Evolutionary conservation across 1,139 yeast species (phyloP).

Genomic region (Yamadazyma atmosphaerica): DNA sequence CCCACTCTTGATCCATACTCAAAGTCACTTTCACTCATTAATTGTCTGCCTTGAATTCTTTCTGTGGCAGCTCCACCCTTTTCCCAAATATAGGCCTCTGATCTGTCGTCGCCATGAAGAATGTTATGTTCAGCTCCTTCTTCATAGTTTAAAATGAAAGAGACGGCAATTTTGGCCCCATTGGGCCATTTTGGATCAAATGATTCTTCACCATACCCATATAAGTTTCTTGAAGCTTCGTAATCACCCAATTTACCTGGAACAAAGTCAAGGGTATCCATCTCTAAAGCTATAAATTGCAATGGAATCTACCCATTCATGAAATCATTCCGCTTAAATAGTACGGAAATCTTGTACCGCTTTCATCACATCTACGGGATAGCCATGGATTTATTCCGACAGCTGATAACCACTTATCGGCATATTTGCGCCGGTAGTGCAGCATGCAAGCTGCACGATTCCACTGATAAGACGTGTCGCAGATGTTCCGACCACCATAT

Average conservation of each 20-base stretch:
- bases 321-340: too few species aligned
- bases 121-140: slow-evolving; percentile 26
- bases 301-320: too few species aligned
- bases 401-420: too few species aligned
- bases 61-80: slow-evolving; percentile 18
- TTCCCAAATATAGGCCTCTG: slow-evolving; percentile 30
- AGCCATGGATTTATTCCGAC: too few species aligned
- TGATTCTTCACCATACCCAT: slow-evolving; percentile 17
- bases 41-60: slow-evolving; percentile 13
- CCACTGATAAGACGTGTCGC: too few species aligned
- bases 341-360: too few species aligned
- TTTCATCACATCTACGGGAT: too few species aligned
- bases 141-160: slow-evolving; percentile 20
- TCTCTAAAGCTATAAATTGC: background rate
- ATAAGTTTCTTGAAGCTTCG: slow-evolving; percentile 17
- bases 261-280: slow-evolving; percentile 13
- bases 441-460: too few species aligned
- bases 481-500: too few species aligned
- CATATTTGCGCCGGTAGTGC: too few species aligned
- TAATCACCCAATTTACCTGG: slow-evolving; percentile 15
- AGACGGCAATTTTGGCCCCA: slow-evolving; percentile 16
- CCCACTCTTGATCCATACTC: slow-evolving; percentile 19
- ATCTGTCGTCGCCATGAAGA: slow-evolving; percentile 14
- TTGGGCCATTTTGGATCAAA: slow-evolving; percentile 17
- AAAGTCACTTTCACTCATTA: slow-evolving; percentile 24